These are phyloP conservation scores for Microbotryum intermedium DNA, from an alignment of 1,284 basidiomycete genomes.

Conservation along the genomic window DNA sequence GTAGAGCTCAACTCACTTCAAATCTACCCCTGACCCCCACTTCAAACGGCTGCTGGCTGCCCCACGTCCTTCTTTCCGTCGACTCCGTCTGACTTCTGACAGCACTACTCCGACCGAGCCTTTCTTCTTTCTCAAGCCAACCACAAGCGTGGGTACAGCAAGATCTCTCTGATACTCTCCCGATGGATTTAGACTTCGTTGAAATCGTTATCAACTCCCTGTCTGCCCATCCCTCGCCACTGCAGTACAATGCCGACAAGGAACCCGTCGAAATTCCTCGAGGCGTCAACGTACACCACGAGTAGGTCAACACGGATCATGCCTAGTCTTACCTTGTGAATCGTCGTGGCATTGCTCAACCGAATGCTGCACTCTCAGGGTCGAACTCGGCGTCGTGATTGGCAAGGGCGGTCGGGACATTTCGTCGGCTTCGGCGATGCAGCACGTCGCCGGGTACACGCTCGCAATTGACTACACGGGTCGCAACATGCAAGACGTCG, in stretches of 20 bases:
- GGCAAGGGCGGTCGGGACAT: constrained; percentile 79
- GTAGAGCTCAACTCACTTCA: too few species aligned
- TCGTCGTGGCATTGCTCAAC: background rate
- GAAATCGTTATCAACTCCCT: too few species aligned
- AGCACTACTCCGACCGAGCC: constrained; percentile 82
- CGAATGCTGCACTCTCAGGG: constrained; percentile 42
- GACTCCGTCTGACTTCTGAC: constrained; percentile 86
- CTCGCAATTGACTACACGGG: constrained; percentile 50
- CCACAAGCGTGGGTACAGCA: constrained; percentile 43
- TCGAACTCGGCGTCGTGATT: constrained; percentile 94
- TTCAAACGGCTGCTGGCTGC: too few species aligned
- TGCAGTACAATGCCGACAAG: constrained; percentile 24
- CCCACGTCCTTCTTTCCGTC: constrained; percentile 29
- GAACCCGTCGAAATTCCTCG: constrained; percentile 76
- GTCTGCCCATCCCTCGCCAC: too few species aligned
- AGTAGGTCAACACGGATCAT: constrained; percentile 23
- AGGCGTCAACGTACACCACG: constrained; percentile 79
- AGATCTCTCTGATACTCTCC: too few species aligned
- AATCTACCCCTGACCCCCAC: too few species aligned
- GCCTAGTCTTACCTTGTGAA: background rate
- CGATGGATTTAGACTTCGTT: too few species aligned
- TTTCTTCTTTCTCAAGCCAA: constrained; percentile 98
- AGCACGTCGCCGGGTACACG: constrained; percentile 76
- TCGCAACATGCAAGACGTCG: constrained; percentile 85
- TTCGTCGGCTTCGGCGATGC: constrained; percentile 57